These are phyloP conservation scores for Didymellaceae sp. DNA, from an alignment of 2,329 filamentous ascomycete genomes.

Conservation along the genomic window DNA sequence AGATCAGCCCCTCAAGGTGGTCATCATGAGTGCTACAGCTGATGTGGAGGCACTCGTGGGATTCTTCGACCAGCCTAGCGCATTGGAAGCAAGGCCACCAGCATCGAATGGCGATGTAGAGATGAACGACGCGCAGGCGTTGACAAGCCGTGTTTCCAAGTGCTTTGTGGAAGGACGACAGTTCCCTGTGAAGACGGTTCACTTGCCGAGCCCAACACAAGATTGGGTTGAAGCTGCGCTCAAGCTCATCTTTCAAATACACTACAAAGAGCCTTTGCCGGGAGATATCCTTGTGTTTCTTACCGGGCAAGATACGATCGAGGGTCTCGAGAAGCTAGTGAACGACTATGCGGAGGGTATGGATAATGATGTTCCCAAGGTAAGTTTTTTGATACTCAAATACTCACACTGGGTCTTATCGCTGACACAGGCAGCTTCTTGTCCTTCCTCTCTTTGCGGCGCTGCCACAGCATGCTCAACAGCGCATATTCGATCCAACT, in stretches of 20 bases:
- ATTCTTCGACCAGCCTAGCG: constrained; percentile 68
- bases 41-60: constrained; percentile 78
- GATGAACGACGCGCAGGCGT: neutral
- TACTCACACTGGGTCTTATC: too few relatives aligned
- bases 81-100: constrained; percentile 19
- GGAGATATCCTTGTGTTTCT: constrained; percentile 94
- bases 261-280: constrained; percentile 86
- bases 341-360: constrained; percentile 79
- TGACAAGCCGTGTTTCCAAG: constrained; percentile 46
- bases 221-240: constrained; percentile 84
- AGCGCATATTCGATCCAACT: constrained; percentile 81
- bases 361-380: constrained; percentile 74
- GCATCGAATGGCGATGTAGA: constrained; percentile 5
- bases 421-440: constrained; percentile 53
- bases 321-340: constrained; percentile 77
- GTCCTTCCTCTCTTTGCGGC: constrained; percentile 89
- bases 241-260: constrained; percentile 83
- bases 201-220: constrained; percentile 74
- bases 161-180: constrained; percentile 85
- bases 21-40: constrained; percentile 97
- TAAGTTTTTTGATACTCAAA: constrained; percentile 40
- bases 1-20: constrained; percentile 73
- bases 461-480: constrained; percentile 83
- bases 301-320: constrained; percentile 91
- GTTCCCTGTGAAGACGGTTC: constrained; percentile 79